Evolutionary conservation across 495 filamentous ascomycete genomes (phyloP).

Genomic region (Trichoderma virens): DNA sequence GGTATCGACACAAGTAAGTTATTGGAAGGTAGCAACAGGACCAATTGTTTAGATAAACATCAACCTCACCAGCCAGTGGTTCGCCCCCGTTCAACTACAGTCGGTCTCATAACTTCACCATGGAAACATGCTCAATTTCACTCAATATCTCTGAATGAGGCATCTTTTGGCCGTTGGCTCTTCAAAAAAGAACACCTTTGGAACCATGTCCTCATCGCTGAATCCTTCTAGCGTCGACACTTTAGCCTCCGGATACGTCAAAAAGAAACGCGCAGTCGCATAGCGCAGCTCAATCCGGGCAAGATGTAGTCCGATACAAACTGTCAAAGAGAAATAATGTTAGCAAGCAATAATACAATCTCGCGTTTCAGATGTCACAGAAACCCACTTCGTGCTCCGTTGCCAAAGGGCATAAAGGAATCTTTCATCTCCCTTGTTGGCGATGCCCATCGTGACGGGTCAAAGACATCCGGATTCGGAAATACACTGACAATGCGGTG

Average conservation of each 20-base stretch:
- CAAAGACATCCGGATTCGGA: constrained; percentile 24
- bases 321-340: constrained; percentile 17
- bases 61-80: too few relatives aligned
- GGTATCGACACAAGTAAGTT: too few relatives aligned
- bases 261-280: constrained; percentile 24
- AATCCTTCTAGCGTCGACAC: constrained; percentile 31
- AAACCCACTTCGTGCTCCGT: constrained; percentile 28
- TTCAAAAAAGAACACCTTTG: constrained; percentile 35
- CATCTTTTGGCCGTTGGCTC: constrained; percentile 37
- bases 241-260: constrained; percentile 22
- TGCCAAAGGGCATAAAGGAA: constrained; percentile 46
- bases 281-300: constrained; percentile 26
- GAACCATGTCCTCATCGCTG: constrained; percentile 36
- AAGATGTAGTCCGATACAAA: constrained; percentile 28
- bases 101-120: too few relatives aligned
- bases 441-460: constrained; percentile 24
- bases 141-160: constrained; percentile 28
- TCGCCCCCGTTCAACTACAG: too few relatives aligned
- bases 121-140: too few relatives aligned
- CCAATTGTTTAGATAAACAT: too few relatives aligned
- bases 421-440: constrained; percentile 46
- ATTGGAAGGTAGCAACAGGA: too few relatives aligned
- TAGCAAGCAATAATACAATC: constrained; percentile 1
- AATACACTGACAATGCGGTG: constrained; percentile 30
- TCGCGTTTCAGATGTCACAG: constrained; percentile 27